Evolutionary conservation across 2,329 filamentous ascomycete genomes (phyloP), one percentile per base, ranked within the genome.

Genomic region (Monosporascus sp.): DNA sequence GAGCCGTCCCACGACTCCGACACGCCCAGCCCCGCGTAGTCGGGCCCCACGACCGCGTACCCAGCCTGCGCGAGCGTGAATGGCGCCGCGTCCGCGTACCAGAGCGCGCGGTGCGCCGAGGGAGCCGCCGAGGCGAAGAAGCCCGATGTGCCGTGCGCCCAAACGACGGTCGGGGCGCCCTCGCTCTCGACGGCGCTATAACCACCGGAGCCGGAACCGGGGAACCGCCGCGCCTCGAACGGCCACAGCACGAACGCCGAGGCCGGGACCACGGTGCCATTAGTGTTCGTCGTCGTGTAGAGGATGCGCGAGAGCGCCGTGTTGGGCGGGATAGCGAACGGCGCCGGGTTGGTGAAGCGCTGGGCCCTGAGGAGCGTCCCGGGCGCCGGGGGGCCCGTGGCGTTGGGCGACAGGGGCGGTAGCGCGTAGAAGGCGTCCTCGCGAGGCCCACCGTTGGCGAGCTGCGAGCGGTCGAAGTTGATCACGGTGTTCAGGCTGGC

Each of bases 201-300:
- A 2, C 50, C 50, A 3, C 50, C 52, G 37, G n/a, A 43, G 8
- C 11, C 16, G 7, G 5, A 24, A 5, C n/a, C 37, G 14, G 37
- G 14, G 38, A 58, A 57, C 14, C 27, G 50, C 24, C 53, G 49
- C 16, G 56, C 48, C 24, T 40, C 49, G 50, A 67, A 80, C 0
- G 78, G 78, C 75, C 76, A 80, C 1, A 81, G 70, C 14, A 81
- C 64, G 60, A 71, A 79, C 2, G 71, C 78, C 1, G 77, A 78
- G 8, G 75, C 72, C 1, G 78, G 78, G 2, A 80, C 61, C 0
- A 68, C 54, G 1, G 71, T 72, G 3, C 74, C 74, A 52, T 79
- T 77, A 22, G 73, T 55, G n/a, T 69, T 72, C 20, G 66, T 69
- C 0, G 76, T 75, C 20, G 72, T 72, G 64, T 77, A 81, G 3